A percentile compares a stretch with the other conserved stretches of the same genome.
These are phyloP conservation scores for Vitellaria paradoxa DNA, from an alignment of 179 eudicot species.

Conservation along the genomic window DNA sequence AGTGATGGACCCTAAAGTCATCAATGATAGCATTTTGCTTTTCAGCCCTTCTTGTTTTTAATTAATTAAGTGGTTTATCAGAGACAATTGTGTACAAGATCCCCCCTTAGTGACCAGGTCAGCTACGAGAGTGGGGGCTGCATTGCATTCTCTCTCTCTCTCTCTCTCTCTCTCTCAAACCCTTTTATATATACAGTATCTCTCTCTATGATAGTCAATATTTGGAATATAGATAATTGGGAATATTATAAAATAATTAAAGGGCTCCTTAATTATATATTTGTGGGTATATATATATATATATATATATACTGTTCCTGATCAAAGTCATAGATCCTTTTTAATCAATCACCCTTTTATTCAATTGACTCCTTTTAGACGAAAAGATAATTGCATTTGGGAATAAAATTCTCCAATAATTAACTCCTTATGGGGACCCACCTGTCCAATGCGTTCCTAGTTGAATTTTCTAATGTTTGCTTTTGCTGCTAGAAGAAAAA, in stretches of 20 bases:
- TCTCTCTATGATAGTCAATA: background rate
- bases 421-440: conserved; percentile 19
- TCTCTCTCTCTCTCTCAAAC: background rate
- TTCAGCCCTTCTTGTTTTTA: background rate
- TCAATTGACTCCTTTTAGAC: background rate
- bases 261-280: no score
- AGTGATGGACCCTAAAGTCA: conserved; percentile 24
- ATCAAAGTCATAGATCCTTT: conserved; percentile 8
- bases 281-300: background rate
- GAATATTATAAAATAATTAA: background rate
- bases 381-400: conserved; percentile 17
- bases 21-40: conserved; percentile 21
- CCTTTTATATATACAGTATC: no score
- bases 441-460: background rate
- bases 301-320: background rate
- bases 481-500: conserved; percentile 2
- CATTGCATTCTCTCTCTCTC: background rate
- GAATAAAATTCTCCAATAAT: conserved; percentile 15
- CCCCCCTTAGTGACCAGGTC: background rate
- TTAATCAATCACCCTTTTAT: conserved; percentile 16
- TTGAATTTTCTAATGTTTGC: conserved; percentile 19
- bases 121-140: conserved; percentile 1
- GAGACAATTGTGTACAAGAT: background rate
- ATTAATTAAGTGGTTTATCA: background rate
- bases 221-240: background rate